Evolutionary conservation across 2,329 filamentous ascomycete species (phyloP).

Genomic region (Trichophyton mentagrophytes): DNA sequence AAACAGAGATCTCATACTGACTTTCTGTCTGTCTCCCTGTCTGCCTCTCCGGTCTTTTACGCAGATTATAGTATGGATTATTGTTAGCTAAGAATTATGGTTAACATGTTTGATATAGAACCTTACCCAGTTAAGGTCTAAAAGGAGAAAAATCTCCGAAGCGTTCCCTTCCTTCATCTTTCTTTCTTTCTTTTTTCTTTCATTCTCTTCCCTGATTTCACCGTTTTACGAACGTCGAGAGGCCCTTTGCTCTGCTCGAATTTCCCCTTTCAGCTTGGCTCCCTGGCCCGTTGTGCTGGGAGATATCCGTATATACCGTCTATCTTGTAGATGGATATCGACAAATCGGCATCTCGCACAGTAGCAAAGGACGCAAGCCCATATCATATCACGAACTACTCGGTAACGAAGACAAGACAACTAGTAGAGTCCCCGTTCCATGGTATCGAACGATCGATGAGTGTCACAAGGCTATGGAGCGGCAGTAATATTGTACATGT

Average conservation of each 20-base stretch:
- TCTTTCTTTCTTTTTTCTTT: not conserved
- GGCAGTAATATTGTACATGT: not conserved
- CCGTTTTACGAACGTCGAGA: not conserved
- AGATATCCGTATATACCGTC: not conserved
- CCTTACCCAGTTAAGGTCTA: not conserved
- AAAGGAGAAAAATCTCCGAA: not conserved
- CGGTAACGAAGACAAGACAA: not conserved
- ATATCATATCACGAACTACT: not conserved
- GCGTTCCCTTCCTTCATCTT: not conserved
- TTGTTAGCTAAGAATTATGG: not conserved
- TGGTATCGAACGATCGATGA: not conserved
- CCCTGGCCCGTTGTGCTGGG: not conserved
- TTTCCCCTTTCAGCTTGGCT: not conserved
- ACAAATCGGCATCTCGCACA: not conserved
- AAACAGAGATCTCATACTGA: not conserved
- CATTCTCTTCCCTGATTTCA: not conserved
- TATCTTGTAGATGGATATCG: not conserved
- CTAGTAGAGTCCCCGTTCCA: not conserved
- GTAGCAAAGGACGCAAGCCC: not conserved
- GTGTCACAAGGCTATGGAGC: not conserved
- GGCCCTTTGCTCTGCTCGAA: not conserved
- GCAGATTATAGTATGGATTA: not conserved
- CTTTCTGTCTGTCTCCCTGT: not conserved
- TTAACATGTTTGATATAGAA: not conserved
- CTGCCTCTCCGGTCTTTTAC: not conserved